These are phyloP conservation scores for Cystobasidium onofrii DNA, from an alignment of 768 basidiomycete species.

Conservation along the genomic window DNA sequence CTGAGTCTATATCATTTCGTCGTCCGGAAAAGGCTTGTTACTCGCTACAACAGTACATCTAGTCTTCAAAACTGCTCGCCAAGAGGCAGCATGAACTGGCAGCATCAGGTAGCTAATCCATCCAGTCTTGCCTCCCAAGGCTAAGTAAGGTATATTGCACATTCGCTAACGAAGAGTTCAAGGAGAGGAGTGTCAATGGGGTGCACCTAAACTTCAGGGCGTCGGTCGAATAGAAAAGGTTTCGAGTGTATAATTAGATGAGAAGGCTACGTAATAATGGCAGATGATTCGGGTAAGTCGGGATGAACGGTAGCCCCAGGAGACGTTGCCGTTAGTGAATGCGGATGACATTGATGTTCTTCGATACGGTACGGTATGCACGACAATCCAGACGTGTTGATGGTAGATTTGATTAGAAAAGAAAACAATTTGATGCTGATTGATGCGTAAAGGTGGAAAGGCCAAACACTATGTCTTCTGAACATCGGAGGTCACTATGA, in stretches of 20 bases:
- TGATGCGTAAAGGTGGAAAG: neutral
- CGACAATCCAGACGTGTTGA: conserved; percentile 11
- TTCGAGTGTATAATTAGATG: neutral
- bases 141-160: too few relatives aligned
- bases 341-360: neutral
- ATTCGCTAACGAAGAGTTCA: neutral
- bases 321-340: neutral
- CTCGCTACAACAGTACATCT: neutral
- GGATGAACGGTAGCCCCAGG: neutral
- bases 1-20: neutral
- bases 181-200: neutral
- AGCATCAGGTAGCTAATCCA: too few relatives aligned
- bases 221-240: neutral
- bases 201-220: neutral
- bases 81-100: too few relatives aligned
- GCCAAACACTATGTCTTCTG: too few relatives aligned
- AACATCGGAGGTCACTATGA: too few relatives aligned
- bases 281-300: neutral
- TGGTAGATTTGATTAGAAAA: neutral
- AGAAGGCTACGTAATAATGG: neutral
- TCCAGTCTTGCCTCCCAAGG: too few relatives aligned
- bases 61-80: neutral
- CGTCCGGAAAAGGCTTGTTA: neutral
- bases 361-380: neutral
- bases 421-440: neutral